Conservation (phyloP, 495 filamentous ascomycete genomes). For the Bombardia bombarda region DNA sequence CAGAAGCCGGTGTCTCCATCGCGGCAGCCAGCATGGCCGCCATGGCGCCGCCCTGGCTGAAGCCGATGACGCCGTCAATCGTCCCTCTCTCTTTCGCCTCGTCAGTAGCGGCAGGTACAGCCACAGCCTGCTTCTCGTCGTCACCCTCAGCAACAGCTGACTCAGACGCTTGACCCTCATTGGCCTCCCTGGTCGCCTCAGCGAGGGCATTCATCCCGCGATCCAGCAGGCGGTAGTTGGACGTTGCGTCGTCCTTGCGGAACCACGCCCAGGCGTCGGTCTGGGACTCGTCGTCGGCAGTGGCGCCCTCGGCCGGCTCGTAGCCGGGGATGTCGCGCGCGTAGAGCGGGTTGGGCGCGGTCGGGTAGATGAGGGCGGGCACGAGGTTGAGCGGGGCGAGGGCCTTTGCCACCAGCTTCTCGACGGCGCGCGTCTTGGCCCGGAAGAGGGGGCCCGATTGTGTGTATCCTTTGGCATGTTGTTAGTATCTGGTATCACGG, state of each 20-base stretch:
- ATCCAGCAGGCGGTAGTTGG: slow-evolving; percentile 57
- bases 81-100: slow-evolving; percentile 39
- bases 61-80: slow-evolving; percentile 67
- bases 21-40: slow-evolving; percentile 54
- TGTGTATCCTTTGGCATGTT: slow-evolving; percentile 59
- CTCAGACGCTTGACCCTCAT: not conserved
- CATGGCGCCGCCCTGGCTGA: slow-evolving; percentile 61
- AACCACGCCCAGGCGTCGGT: slow-evolving; percentile 80
- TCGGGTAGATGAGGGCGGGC: slow-evolving; percentile 53
- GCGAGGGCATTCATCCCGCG: slow-evolving; percentile 55
- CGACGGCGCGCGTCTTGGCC: slow-evolving; percentile 79
- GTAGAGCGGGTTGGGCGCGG: slow-evolving; percentile 51
- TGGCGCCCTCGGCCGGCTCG: slow-evolving; percentile 24
- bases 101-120: not conserved
- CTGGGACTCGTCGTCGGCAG: slow-evolving; percentile 23
- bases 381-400: slow-evolving; percentile 52
- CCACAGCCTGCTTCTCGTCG: not conserved
- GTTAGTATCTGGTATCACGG: not conserved
- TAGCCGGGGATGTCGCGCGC: slow-evolving; percentile 68
- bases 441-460: slow-evolving; percentile 84
- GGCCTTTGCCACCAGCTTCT: slow-evolving; percentile 69
- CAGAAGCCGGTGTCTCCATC: slow-evolving; percentile 49
- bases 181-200: slow-evolving; percentile 31
- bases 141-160: not conserved
- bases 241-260: slow-evolving; percentile 52